Base-by-base conservation (phyloP, 345 rosid species). In the Bruguiera sexangula region DNA sequence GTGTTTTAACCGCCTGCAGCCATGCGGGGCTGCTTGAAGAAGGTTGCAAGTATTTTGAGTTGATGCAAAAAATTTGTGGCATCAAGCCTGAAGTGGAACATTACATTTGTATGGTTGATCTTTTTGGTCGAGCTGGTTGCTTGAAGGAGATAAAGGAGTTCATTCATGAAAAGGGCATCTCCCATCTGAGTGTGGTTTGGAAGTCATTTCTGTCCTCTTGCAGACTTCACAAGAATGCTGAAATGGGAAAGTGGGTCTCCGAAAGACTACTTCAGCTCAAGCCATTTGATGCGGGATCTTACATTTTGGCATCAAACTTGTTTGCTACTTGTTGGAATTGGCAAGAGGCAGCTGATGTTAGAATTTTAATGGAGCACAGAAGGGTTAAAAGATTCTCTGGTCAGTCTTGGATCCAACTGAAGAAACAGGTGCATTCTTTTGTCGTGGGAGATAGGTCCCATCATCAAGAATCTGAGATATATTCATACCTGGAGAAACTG, bases 31-130 rank as follows among this genome's bases (percentile, higher is more conserved):
- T 82, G 78, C 68, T 82, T 32, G 71, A 76, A 71, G 86, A 80
- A 68, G 90, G 88, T 5, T 39, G 71, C 46, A 68, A 73, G 68
- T 81, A 82, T 71, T 86, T 84, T 60, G 50, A 55, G 68, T 65
- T 80, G 70, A 82, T 86, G 90, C 79, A 79, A 70, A 75, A 77
- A 63, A 78, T 63, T 57, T 71, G 76, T 51, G 70, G 79, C 52
- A 79, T 86, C 69, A 72, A 69, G 62, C 90, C 88, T 16, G 57
- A 58, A n/a, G 58, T 81, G 55, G 86, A 86, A 58, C 90, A 86
- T 69, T 84, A 79, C 67, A 75, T 80, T 27, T 82, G 85, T 60
- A 86, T 86, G 90, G 88, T 82, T 54, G 88, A 84, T 72, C 79
- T 86, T 27, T 84, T 75, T 73, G 85, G 90, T 37, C 85, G 90